Conservation (phyloP, 768 basidiomycete genomes). For the Termitomyces sp. region DNA sequence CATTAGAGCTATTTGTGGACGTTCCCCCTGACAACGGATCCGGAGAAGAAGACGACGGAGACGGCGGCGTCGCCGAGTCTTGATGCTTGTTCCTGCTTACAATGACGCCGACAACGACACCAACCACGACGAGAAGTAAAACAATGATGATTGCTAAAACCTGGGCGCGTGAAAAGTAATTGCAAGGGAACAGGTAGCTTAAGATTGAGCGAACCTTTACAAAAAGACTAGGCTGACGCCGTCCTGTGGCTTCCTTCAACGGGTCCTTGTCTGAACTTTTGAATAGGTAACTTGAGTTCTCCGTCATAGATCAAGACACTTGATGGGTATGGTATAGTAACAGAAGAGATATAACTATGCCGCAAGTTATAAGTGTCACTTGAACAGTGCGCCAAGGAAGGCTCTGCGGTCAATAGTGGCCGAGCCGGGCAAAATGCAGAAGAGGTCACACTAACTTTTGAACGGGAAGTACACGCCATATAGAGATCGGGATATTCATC, state of each 20-base stretch:
- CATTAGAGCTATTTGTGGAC: constrained; percentile 25
- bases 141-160: constrained; percentile 44
- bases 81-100: constrained; percentile 47
- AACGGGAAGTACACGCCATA: background rate
- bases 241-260: background rate
- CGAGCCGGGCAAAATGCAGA: background rate
- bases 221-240: background rate
- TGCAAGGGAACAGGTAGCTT: background rate
- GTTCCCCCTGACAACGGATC: background rate
- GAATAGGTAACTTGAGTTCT: background rate
- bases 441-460: background rate
- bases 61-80: constrained; percentile 19
- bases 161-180: constrained; percentile 24
- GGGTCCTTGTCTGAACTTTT: background rate
- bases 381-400: constrained; percentile 2
- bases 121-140: constrained; percentile 44
- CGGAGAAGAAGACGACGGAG: constrained; percentile 11
- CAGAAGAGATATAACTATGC: background rate
- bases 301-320: background rate
- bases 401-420: background rate
- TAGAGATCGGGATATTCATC: background rate
- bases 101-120: constrained; percentile 59
- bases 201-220: background rate
- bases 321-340: background rate
- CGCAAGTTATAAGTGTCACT: constrained; percentile 1